Conservation (phyloP, 768 basidiomycete genomes). For the Naganishia kalamii region DNA sequence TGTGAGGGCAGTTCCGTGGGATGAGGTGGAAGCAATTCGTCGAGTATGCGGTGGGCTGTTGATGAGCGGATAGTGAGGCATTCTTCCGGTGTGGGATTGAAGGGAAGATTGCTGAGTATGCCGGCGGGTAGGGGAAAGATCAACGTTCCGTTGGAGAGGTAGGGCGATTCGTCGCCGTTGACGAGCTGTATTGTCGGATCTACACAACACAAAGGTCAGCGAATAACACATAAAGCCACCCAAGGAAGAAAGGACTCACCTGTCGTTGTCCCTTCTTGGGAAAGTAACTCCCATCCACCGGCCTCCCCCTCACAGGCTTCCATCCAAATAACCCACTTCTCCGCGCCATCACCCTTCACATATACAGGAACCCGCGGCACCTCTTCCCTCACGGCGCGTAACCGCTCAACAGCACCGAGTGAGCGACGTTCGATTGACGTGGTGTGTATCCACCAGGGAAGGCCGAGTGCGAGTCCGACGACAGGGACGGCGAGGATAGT, state of each 20-base stretch:
- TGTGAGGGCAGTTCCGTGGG: background rate
- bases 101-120: background rate
- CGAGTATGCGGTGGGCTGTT: background rate
- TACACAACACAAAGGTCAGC: background rate
- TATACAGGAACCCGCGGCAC: background rate
- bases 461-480: conserved; percentile 59
- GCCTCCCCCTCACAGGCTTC: background rate
- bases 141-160: background rate
- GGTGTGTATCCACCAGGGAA: conserved; percentile 90
- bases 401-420: conserved; percentile 60
- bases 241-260: background rate
- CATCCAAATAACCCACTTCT: background rate
- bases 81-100: background rate
- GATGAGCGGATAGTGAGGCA: background rate
- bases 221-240: no score
- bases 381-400: conserved; percentile 50
- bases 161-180: background rate
- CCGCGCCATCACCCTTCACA: background rate
- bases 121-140: background rate
- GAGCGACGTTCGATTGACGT: conserved; percentile 76
- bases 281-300: background rate
- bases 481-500: conserved; percentile 66
- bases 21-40: background rate
- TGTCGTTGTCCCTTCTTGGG: background rate
- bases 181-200: background rate